Conservation (phyloP, 2,329 filamentous ascomycete species). For the Phaeosphaeriaceae sp. region DNA sequence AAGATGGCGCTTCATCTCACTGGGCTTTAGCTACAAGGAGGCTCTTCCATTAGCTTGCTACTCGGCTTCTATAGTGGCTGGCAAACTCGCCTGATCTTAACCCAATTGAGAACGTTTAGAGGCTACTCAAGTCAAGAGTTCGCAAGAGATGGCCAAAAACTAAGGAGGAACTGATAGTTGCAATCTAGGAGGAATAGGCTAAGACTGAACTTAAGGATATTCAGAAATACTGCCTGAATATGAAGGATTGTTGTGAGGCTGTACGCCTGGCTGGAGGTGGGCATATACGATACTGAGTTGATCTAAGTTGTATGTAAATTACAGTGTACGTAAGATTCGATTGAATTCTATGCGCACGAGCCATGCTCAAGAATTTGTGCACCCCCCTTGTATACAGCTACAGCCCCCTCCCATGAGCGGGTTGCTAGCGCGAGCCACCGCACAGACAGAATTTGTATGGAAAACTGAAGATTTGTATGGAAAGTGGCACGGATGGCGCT, state of each 20-base stretch:
- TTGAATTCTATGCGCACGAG: too few species aligned
- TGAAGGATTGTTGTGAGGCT: neutral
- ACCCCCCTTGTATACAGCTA: too few species aligned
- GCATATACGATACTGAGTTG: too few species aligned
- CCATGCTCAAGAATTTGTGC: too few species aligned
- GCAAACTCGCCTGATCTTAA: slow-evolving; percentile 10
- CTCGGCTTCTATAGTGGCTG: slow-evolving; percentile 1
- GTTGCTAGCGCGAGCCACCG: too few species aligned
- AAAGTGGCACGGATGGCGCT: too few species aligned
- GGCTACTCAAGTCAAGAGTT: slow-evolving; percentile 4
- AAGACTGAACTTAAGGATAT: slow-evolving; percentile 2
- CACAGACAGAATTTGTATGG: too few species aligned
- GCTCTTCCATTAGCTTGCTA: neutral
- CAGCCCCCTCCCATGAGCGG: too few species aligned
- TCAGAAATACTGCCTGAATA: neutral
- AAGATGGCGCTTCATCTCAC: slow-evolving; percentile 6
- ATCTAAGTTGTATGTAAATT: too few species aligned
- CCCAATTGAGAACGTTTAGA: slow-evolving; percentile 11
- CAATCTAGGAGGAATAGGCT: slow-evolving; percentile 5
- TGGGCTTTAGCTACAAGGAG: neutral
- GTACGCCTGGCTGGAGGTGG: too few species aligned
- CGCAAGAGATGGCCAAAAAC: slow-evolving; percentile 2
- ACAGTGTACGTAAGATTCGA: too few species aligned
- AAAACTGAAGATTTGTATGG: too few species aligned
- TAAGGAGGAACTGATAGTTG: slow-evolving; percentile 1